A percentile compares a stretch with the other conserved stretches of the same genome.
Evolutionary conservation across 2,329 filamentous ascomycete genomes (phyloP).

Genomic region (Fusarium floridanum): DNA sequence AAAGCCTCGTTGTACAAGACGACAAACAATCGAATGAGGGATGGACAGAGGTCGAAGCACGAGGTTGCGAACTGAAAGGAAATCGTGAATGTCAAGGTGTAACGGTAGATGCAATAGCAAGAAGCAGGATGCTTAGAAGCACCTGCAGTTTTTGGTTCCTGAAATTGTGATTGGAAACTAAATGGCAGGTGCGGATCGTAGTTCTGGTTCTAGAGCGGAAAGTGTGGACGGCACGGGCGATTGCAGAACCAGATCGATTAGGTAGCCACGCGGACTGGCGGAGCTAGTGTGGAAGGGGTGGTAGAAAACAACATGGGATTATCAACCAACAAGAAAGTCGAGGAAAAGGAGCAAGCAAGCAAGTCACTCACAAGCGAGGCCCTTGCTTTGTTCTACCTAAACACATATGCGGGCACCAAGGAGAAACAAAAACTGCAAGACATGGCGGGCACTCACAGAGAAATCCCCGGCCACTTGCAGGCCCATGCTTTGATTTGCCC

Average conservation of each 20-base stretch:
- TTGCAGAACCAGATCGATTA: conserved; percentile 28
- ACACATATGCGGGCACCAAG: conserved; percentile 6
- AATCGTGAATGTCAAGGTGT: neutral
- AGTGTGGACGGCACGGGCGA: conserved; percentile 20
- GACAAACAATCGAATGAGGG: neutral
- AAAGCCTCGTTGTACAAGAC: neutral
- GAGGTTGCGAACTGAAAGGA: neutral
- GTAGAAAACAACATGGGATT: neutral
- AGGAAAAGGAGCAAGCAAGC: neutral
- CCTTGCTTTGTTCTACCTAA: conserved; percentile 6
- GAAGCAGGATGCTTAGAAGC: neutral
- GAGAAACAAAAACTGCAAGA: conserved; percentile 4
- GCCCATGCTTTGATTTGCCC: conserved; percentile 27
- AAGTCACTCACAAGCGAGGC: neutral
- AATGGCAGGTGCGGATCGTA: neutral
- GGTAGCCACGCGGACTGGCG: neutral
- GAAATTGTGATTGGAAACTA: neutral
- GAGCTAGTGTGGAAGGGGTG: neutral
- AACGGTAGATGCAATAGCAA: neutral
- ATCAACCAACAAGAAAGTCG: neutral
- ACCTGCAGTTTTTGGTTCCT: neutral
- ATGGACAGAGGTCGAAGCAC: neutral
- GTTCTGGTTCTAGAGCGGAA: neutral
- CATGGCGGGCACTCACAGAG: neutral
- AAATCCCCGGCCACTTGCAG: neutral